Percentiles rank a stretch among this genome's conserved stretches.
phyloP scores from a whole-genome alignment of 2,329 filamentous ascomycete genomes.

The Zymoseptoria pseudotritici region DNA sequence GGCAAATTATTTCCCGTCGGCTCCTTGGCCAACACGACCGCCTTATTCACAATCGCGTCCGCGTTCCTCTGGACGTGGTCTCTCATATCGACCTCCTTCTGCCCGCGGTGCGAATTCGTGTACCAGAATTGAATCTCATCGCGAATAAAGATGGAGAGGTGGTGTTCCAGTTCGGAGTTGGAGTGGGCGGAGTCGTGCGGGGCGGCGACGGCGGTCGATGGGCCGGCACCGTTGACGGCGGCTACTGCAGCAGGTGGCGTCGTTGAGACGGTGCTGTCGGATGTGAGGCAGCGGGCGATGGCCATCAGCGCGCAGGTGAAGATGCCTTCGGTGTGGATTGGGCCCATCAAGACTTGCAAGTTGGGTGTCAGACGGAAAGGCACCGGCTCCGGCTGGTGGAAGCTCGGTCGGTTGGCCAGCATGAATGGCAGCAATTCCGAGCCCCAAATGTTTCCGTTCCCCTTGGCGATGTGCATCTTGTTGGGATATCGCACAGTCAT shows the following conservation, averaged over 20 bases:
- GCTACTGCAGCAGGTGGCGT: slow-evolving; percentile 12
- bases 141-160: slow-evolving; percentile 86
- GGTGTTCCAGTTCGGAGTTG: slow-evolving; percentile 74
- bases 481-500: slow-evolving; percentile 94
- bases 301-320: slow-evolving; percentile 95
- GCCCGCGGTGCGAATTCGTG: slow-evolving; percentile 63
- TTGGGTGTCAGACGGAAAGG: slow-evolving; percentile 97
- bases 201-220: slow-evolving; percentile 6
- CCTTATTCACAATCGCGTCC: slow-evolving; percentile 85
- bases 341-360: slow-evolving; percentile 91
- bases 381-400: slow-evolving; percentile 91
- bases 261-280: slow-evolving; percentile 46
- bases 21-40: slow-evolving; percentile 68
- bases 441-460: slow-evolving; percentile 90
- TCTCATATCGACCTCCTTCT: slow-evolving; percentile 62
- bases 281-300: slow-evolving; percentile 86
- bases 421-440: slow-evolving; percentile 89
- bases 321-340: slow-evolving; percentile 90
- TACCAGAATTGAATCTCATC: slow-evolving; percentile 99
- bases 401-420: slow-evolving; percentile 74
- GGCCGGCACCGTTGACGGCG: slow-evolving; percentile 34
- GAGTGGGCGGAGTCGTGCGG: slow-evolving; percentile 16
- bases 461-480: slow-evolving; percentile 85
- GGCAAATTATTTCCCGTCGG: slow-evolving; percentile 65
- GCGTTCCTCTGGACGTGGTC: slow-evolving; percentile 80